Evolutionary conservation across 2,329 filamentous ascomycete genomes (phyloP), one percentile per base, ranked within the genome.

Genomic region (Ophiostoma populinum): DNA sequence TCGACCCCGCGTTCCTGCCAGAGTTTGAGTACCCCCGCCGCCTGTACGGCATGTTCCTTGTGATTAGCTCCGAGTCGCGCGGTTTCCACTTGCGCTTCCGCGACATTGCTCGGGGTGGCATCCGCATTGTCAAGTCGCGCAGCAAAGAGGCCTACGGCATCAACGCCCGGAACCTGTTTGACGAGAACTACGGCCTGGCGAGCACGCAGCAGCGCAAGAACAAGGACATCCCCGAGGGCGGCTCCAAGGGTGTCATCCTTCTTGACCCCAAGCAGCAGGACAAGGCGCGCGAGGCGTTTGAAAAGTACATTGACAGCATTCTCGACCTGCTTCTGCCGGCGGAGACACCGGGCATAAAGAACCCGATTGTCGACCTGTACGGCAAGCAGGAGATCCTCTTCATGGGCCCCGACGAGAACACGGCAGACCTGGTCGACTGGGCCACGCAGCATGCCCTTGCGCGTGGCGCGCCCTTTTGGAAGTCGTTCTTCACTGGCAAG

Each of bases 141-240:
- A 94, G 86, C 59, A 82, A 85, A 55, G 90, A 98, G 56, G 82
- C 86, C 3, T 98, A 94, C 53, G 71, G 78, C 42, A 95, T 95
- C 65, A 98, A 98, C 53, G 86, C 86, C 24, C 79, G 90, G 40
- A 93, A 85, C 39, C 68, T 98, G 43, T 98, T 98, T 49, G 90
- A 98, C 48, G 90, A 98, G 62, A 98, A 98, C 60, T 98, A 98
- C 59, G 92, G 90, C 43, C 70, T 98, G 41, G 87, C 90, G 45
- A 95, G 92, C 58, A 98, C 90, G 0, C 90, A 98, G 59, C 90
- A 98, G 61, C 82, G 90, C 52, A 98, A 98, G 71, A 98, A 98
- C 69, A 98, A 98, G 65, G 90, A 98, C 50, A 98, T 98, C 35
- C 90, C 90, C 3, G 90, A 98, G 61, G 90, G 90, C 44, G 90